Evolutionary conservation across 257 asterid genomes (phyloP), one percentile per base, ranked within the genome.

Genomic region (Nicotiana obtusifolia): DNA sequence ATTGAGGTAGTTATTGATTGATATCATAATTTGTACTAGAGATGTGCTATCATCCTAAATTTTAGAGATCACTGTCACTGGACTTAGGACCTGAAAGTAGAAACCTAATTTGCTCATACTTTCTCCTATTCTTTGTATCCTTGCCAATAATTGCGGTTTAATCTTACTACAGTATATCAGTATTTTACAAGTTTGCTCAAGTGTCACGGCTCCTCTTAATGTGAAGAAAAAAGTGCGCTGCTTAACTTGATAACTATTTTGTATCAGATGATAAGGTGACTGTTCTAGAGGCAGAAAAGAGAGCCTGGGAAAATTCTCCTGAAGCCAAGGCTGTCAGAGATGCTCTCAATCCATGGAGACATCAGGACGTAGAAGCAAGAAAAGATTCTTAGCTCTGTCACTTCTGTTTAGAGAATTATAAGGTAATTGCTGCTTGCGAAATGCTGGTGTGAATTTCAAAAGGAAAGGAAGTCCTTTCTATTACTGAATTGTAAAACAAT

Each of bases 311-410:
- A 85, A 91, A 30, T 53, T 84, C 92, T 5, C 90, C 96, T 10
- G 98, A 95, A 92, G 99, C 97, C 85, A 92, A 87, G 83, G 98
- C 95, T 52, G 67, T 84, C 7, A 91, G 98, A 89, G 99, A 95
- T 2, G 97, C 97, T 89, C 92, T 95, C 73, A 93, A 93, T 90
- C 99, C 99, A 4, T 95, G 98, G 97, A 86, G 90, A 67, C 86
- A 84, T 41, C 88, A 77, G 0, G 94, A 91, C 15, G 85, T 87
- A 81, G 87, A 88, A 86, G 68, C 84, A 65, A 86, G 76, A 52
- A 84, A 91, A 71, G 84, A 77, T 83, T 84, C 97, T 13, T 92
- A 87, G 83, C 33, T 80, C 28, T 33, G 64, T 37, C 82, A 24
- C 65, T 64, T 64, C n/a, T 10, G 13, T 33, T 41, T 41, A 64